phyloP scores from a whole-genome alignment of 2,329 filamentous ascomycete genomes.

The Amauroascus niger region DNA sequence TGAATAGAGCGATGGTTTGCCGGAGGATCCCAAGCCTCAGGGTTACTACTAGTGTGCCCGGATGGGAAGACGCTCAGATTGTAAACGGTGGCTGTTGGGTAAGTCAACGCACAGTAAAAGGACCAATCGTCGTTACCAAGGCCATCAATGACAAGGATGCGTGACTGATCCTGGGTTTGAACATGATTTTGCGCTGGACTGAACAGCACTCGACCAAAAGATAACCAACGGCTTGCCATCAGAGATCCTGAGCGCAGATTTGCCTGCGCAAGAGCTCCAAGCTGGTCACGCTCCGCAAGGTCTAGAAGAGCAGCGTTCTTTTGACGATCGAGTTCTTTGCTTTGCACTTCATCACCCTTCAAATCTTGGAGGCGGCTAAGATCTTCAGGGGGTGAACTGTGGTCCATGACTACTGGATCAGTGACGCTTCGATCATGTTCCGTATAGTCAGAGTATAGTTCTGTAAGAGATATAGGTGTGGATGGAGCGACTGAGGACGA shows the following conservation, averaged over 20 bases:
- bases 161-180: constrained; percentile 31
- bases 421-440: constrained; percentile 23
- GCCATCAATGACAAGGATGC: constrained; percentile 42
- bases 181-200: constrained; percentile 42
- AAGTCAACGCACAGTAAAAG: constrained; percentile 43
- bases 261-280: constrained; percentile 34
- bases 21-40: constrained; percentile 36
- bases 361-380: constrained; percentile 8
- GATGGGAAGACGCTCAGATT: constrained; percentile 32
- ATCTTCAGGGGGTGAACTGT: background rate
- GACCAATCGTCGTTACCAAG: constrained; percentile 46
- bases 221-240: constrained; percentile 44
- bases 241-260: constrained; percentile 43
- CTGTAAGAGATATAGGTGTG: constrained; percentile 46
- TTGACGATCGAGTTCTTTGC: constrained; percentile 25
- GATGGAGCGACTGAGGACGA: constrained; percentile 41
- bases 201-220: constrained; percentile 43
- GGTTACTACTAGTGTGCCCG: constrained; percentile 28
- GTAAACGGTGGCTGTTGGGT: constrained; percentile 39
- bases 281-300: constrained; percentile 35
- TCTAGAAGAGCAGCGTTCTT: constrained; percentile 30
- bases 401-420: background rate
- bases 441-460: constrained; percentile 45
- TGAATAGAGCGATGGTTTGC: constrained; percentile 37
- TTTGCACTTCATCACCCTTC: background rate